These are phyloP conservation scores for Aspergillus affinis DNA, from an alignment of 495 filamentous ascomycete genomes.

Conservation along the genomic window DNA sequence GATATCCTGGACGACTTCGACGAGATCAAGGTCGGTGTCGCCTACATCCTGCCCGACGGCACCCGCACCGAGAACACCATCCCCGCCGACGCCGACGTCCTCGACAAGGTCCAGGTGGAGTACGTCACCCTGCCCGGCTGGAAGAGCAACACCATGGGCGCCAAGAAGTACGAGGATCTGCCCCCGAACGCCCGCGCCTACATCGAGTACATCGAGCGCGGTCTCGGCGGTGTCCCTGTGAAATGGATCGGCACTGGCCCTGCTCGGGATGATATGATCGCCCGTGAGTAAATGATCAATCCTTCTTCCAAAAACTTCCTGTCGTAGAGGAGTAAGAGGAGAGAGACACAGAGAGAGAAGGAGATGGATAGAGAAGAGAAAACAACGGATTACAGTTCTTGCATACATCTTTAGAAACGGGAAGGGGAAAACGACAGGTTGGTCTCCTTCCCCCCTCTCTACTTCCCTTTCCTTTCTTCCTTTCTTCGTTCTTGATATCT, in stretches of 20 bases:
- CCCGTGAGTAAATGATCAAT: conserved; percentile 37
- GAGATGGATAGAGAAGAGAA: neutral
- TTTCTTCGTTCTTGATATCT: conserved; percentile 1
- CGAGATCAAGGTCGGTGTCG: conserved; percentile 74
- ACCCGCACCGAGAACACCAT: conserved; percentile 56
- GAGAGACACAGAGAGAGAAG: neutral
- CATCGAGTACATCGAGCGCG: conserved; percentile 74
- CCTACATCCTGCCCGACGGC: conserved; percentile 60
- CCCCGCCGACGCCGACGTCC: conserved; percentile 65
- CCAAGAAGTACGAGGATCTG: conserved; percentile 61
- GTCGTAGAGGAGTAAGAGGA: neutral
- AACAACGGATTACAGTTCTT: neutral
- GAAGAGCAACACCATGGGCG: conserved; percentile 66
- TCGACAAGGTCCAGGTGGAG: conserved; percentile 57
- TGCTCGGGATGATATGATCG: conserved; percentile 65
- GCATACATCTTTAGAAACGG: neutral
- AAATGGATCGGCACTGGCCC: conserved; percentile 82
- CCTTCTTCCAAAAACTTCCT: neutral
- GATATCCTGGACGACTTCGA: conserved; percentile 83
- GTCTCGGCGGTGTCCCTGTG: conserved; percentile 64
- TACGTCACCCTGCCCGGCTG: conserved; percentile 80
- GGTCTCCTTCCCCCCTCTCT: neutral
- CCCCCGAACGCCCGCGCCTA: conserved; percentile 76
- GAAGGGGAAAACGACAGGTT: neutral
- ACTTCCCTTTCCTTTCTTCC: neutral